Evolutionary conservation across 192 early-diverging fungal genomes (phyloP), one percentile per base, ranked within the genome.

Genomic region (Linnemannia elongata): DNA sequence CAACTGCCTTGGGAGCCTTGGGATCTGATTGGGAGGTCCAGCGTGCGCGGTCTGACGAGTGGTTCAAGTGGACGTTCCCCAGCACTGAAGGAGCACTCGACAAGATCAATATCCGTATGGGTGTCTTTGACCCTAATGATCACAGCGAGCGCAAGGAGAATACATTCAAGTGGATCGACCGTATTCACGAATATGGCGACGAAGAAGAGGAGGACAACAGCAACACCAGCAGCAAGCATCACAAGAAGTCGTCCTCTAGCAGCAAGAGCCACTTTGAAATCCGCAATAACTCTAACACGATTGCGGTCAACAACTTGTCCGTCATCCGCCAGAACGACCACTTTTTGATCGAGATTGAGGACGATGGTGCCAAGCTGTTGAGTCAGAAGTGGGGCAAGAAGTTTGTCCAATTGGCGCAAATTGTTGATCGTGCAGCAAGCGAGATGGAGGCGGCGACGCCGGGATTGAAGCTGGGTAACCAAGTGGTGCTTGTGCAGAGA

Each of bases 61-160:
- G 85, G 85, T 87, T 87, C 76, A 76, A 57, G 5, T 87, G 85
- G 85, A 47, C 33, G 49, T 87, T 81, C 35, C 85, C 85, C 7
- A 24, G 45, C 8, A 69, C 76, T 54, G 27, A 44, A 30, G 69
- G 35, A 4, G 63, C 69, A 1, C 39, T 78, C 0, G 85, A 87
- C 27, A 87, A 54, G 76, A 35, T 81, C 72, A 78, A 57, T 15
- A 75, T 87, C 44, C 85, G 85, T 2, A 42, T 87, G 76, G 76
- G 60, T 10, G 72, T 87, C 12, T 87, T 87, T 81, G 79, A 87
- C 76, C 71, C 79, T 13, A 63, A 81, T 15, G 80, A 87, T 13
- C 33, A 69, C 3, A 87, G 80, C 35, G 80, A 55, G 0, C 66
- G 72, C 73, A 81, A 87, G 72, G 24, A 42, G 8, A 44, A 55